phyloP scores from a whole-genome alignment of 306 rosid genomes.

The Sechiopsis laciniata region DNA sequence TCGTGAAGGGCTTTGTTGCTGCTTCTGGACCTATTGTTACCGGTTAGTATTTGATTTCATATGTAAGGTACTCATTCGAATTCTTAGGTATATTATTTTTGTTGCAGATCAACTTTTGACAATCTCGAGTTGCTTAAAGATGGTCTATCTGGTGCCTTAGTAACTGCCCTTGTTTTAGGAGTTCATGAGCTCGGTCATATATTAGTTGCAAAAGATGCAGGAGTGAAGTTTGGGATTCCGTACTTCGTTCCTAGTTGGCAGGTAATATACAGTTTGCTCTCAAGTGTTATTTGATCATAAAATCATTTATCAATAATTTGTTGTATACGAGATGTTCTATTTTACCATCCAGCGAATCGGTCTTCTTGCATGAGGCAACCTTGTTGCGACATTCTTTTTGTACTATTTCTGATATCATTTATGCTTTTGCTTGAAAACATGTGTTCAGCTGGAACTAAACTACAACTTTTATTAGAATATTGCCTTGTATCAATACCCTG shows the following conservation, averaged over 20 bases:
- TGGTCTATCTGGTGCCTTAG: constrained; percentile 83
- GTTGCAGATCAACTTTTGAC: constrained; percentile 77
- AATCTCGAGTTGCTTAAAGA: constrained; percentile 78
- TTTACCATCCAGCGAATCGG: background rate
- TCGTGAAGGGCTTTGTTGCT: background rate
- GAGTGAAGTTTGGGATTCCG: constrained; percentile 86
- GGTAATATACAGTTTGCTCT: constrained; percentile 41
- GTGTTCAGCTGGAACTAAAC: background rate
- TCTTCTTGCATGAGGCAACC: constrained; percentile 9
- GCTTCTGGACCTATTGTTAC: background rate
- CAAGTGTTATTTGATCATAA: background rate
- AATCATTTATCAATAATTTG: background rate
- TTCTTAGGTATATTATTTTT: constrained; percentile 32
- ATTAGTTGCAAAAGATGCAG: constrained; percentile 49
- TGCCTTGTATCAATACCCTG: background rate
- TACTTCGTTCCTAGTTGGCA: constrained; percentile 98
- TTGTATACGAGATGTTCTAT: background rate
- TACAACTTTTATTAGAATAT: background rate
- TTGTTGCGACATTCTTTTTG: background rate
- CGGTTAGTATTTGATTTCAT: background rate
- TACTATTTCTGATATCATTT: background rate
- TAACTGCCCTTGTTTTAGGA: constrained; percentile 72
- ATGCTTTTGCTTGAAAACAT: background rate
- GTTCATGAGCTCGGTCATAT: constrained; percentile 76
- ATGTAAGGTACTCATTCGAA: constrained; percentile 24